Base-by-base conservation (phyloP, 1,284 basidiomycete species). In the Anthracocystis walkeri region DNA sequence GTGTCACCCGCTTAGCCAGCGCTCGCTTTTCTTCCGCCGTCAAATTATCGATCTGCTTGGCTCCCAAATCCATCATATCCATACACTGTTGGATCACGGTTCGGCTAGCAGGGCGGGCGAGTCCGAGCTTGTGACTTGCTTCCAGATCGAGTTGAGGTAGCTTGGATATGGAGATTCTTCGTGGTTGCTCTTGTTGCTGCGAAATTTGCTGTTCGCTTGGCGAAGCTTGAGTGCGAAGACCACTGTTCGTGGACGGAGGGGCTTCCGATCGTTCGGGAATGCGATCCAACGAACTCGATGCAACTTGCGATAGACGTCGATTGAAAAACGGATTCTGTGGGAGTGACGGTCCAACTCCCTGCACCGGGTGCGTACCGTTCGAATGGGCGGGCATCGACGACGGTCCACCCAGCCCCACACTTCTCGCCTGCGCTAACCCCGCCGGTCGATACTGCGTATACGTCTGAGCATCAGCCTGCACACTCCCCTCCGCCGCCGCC, bases 31-130 rank as follows among this genome's bases (percentile, higher is more conserved):
- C 65, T 2, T 58, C 58, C 2, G 23, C 18, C 0, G 55, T 44
- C 20, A 76, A 29, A 0, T 35, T 41, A 7, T 69, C 69, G n/a
- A 76, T 45, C n/a, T 31, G 12, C 23, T 59, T 72, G n/a, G 12
- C 42, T 20, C 61, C 62, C 8, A 76, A 27, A 14, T 58, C 58
- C 64, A 76, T 61, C 74, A 76, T 76, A n/a, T 68, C 55, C 69
- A 72, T 72, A 53, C 74, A 76, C 31, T 68, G 69, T 20, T 65
- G 62, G 23, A 76, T 65, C 18, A 68, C 50, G 4, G 46, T 31
- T 16, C 45, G 38, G 48, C 65, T 68, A 1, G 69, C 65, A 18
- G 69, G 74, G 11, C 65, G 31, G 3, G 45, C 7, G 18, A 72
- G 53, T 1, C 59, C 53, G 2, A 76, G 57, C 51, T 54, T 42